Base-by-base conservation (phyloP, 2,329 filamentous ascomycete species). In the Verticillium klebahnii region DNA sequence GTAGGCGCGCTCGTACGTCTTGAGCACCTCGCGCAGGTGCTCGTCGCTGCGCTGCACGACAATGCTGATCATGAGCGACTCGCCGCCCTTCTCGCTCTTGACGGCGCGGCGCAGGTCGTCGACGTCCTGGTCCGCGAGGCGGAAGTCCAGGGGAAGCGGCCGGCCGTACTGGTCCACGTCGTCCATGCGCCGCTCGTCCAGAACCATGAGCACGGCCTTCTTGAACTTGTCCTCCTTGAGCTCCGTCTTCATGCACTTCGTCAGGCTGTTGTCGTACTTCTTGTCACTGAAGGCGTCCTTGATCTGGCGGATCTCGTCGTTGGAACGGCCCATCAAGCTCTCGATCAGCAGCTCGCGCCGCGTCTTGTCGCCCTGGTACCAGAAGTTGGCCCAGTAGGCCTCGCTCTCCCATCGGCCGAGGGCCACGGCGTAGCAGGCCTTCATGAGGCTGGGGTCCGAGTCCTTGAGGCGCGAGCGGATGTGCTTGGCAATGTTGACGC, bases 331-430 rank as follows among this genome's bases (percentile, higher is more conserved):
- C 87, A 97, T 96, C 23, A 99, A 83, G 6, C 89, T 87, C 76
- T 99, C 95, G 69, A 98, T 97, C 60, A 99, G 84, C 39, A 99
- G 82, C 75, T 98, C 94, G 6, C 93, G 87, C 2, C 92, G 85
- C 8, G 89, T 91, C 69, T 89, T 91, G 74, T 94, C 90, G 40
- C 89, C 89, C 72, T 97, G 94, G 77, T 97, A 98, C 89, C 93
- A 98, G 75, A 92, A 97, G 74, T 97, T 98, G 63, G 94, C 93
- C 93, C 95, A 99, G 81, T 97, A 97, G 0, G 92, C 92, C 74
- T 99, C 95, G 68, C 88, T 89, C 77, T 97, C 95, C 89, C 93
- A 98, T 59, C 85, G 85, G 11, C 95, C 95, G 0, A 98, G 84
- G 0, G 94, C 93, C 2, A 92, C 93, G 3, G 93, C 88, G 74